Base-by-base conservation (phyloP, 202 grass and related monocot species). In the Bolboschoenoplectus hybrid region DNA sequence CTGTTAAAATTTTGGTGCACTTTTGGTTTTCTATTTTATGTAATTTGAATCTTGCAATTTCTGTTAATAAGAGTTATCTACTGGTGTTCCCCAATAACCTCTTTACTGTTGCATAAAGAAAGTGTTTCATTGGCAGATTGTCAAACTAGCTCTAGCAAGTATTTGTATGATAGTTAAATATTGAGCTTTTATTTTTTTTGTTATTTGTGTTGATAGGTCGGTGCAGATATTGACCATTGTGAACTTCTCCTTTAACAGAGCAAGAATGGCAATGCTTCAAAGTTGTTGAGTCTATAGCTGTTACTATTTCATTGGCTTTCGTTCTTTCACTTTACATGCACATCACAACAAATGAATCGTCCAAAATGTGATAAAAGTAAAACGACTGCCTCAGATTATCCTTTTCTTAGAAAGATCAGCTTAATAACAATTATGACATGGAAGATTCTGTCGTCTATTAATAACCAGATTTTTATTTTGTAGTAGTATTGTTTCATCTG, bases 1-100 rank as follows among this genome's bases (percentile, higher is more conserved):
- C 56, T 82, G 76, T 87, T 61, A 61, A 81, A 82, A 72, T 94
- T 95, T 96, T 96, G 89, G 80, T 74, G 82, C 66, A 44, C 77
- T 89, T 68, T 34, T 85, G 76, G 86, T 74, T 19, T 77, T 91
- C 70, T 82, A 46, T 45, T 83, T 84, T 84, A 61, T 3, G 9
- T 85, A 85, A 34, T 84, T 77, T 88, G 81, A 82, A 89, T 76
- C 62, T 72, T 62, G 45, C 45, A 91, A 84, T 78, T 84, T 85
- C 53, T 80, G 75, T 80, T 43, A 80, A 80, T 80, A 80, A 80
- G 53, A 80, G 75, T 43, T 61, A 12, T 80, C 51, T 80, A 61
- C 75, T 61, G 75, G 2, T 11, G 53, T 43, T 41, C 4, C 36
- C 35, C 7, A 35, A 43, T 11, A 58, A 43, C 36, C 41, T 60